Evolutionary conservation across 768 basidiomycete species (phyloP).

Genomic region (Collybia mongolica): DNA sequence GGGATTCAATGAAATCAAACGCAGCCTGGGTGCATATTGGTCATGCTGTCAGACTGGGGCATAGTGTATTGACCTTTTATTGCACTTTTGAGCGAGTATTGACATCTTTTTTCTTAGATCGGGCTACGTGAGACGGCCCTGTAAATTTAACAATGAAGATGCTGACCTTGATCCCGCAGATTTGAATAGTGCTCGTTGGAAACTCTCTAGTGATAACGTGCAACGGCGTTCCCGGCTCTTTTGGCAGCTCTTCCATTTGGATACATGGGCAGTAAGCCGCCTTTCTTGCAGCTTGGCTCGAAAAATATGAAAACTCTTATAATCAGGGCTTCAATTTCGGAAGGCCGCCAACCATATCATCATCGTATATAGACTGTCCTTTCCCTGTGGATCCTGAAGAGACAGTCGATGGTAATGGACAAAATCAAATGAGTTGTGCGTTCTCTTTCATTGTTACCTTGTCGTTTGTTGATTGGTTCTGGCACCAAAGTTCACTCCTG

Average conservation of each 20-base stretch:
- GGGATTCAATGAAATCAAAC: slow-evolving; percentile 43
- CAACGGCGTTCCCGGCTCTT: slow-evolving; percentile 56
- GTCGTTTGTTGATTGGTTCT: slow-evolving; percentile 1
- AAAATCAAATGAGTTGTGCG: slow-evolving; percentile 43
- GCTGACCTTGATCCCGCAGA: slow-evolving; percentile 33
- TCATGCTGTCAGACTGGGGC: slow-evolving; percentile 54
- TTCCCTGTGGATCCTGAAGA: slow-evolving; percentile 44
- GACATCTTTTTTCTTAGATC: slow-evolving; percentile 22
- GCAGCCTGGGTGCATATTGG: slow-evolving; percentile 59
- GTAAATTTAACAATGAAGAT: background rate
- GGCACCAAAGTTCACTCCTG: slow-evolving; percentile 47
- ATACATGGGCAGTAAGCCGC: slow-evolving; percentile 55
- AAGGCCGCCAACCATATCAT: slow-evolving; percentile 54
- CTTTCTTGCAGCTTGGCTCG: background rate
- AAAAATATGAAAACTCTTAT: background rate
- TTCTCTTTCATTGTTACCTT: background rate
- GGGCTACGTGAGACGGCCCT: slow-evolving; percentile 50
- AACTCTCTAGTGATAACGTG: slow-evolving; percentile 41
- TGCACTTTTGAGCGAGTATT: background rate
- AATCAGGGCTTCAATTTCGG: slow-evolving; percentile 61
- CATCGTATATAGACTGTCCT: slow-evolving; percentile 54
- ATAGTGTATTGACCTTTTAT: slow-evolving; percentile 43
- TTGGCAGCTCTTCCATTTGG: slow-evolving; percentile 67
- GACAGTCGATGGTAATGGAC: slow-evolving; percentile 25
- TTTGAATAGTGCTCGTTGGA: slow-evolving; percentile 60